A percentile compares a stretch with the other conserved stretches of the same genome.
Evolutionary conservation across 257 asterid species (phyloP).

Genomic region (Marsdenia floribunda): DNA sequence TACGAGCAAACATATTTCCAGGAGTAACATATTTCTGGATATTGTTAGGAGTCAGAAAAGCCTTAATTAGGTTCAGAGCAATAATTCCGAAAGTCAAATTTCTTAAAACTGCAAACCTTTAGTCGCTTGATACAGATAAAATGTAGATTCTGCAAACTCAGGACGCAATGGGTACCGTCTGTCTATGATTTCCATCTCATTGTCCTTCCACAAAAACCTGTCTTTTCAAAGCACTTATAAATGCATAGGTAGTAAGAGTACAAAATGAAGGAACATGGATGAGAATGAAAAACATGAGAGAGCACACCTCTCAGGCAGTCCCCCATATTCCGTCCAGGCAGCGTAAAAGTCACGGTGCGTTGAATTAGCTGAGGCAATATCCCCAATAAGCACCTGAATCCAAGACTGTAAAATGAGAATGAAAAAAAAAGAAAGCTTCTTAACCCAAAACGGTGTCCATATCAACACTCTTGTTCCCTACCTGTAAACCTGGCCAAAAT

Average conservation of each 20-base stretch:
- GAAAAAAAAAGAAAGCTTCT: conserved; percentile 1
- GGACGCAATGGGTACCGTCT: conserved; percentile 27
- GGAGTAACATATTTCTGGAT: not conserved
- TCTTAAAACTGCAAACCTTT: conserved; percentile 47
- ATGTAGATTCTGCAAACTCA: conserved; percentile 97
- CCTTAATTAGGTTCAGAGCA: not conserved
- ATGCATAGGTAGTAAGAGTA: not conserved
- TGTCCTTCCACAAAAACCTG: conserved; percentile 46
- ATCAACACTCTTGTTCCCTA: conserved; percentile 11
- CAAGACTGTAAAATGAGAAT: conserved; percentile 22
- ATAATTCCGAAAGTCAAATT: not conserved
- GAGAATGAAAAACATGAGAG: conserved; percentile 3
- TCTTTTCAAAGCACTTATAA: too few species aligned
- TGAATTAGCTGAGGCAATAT: conserved; percentile 77
- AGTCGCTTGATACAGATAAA: conserved; percentile 96
- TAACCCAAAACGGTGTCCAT: not conserved
- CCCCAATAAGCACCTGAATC: conserved; percentile 88
- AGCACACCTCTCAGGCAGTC: conserved; percentile 79
- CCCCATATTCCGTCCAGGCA: conserved; percentile 78
- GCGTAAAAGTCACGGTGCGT: conserved; percentile 82
- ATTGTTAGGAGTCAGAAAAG: too few species aligned
- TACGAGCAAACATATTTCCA: not conserved
- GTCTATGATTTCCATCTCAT: too few species aligned
- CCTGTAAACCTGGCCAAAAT: conserved; percentile 99
- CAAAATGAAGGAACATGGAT: not conserved